Evolutionary conservation across 805 yeast species (phyloP).

Genomic region (Vanderwaltozyma verrucispora): DNA sequence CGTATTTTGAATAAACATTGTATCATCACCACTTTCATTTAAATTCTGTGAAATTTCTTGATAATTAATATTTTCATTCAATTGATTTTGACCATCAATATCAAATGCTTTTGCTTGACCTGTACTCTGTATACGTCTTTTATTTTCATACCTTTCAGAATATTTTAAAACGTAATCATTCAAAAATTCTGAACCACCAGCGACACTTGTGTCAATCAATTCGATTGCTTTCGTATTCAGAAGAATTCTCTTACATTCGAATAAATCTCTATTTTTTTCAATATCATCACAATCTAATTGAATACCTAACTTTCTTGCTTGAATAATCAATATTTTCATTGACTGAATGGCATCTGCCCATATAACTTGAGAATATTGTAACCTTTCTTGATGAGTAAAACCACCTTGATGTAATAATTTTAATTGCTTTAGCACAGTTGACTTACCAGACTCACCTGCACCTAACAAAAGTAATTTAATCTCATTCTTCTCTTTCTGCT

Average conservation of each 20-base stretch:
- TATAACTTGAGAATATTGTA: slow-evolving; percentile 73
- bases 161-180: slow-evolving; percentile 56
- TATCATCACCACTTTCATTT: slow-evolving; percentile 18
- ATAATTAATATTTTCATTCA: not conserved
- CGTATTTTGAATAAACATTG: slow-evolving; percentile 15
- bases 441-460: slow-evolving; percentile 91
- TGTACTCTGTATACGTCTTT: slow-evolving; percentile 44
- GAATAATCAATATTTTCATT: slow-evolving; percentile 69
- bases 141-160: slow-evolving; percentile 42
- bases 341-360: slow-evolving; percentile 88
- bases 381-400: slow-evolving; percentile 67
- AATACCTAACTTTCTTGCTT: slow-evolving; percentile 58
- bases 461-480: slow-evolving; percentile 74
- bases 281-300: slow-evolving; percentile 56
- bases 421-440: slow-evolving; percentile 86
- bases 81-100: not conserved
- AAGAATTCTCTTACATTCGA: slow-evolving; percentile 38
- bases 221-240: slow-evolving; percentile 49
- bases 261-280: slow-evolving; percentile 32
- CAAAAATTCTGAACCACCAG: slow-evolving; percentile 55
- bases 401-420: slow-evolving; percentile 78
- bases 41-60: slow-evolving; percentile 2
- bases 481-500: slow-evolving; percentile 45
- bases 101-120: slow-evolving; percentile 35
- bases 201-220: slow-evolving; percentile 52